Conservation (phyloP, 352 stramenopile species). For the Blastocystis sp. region DNA sequence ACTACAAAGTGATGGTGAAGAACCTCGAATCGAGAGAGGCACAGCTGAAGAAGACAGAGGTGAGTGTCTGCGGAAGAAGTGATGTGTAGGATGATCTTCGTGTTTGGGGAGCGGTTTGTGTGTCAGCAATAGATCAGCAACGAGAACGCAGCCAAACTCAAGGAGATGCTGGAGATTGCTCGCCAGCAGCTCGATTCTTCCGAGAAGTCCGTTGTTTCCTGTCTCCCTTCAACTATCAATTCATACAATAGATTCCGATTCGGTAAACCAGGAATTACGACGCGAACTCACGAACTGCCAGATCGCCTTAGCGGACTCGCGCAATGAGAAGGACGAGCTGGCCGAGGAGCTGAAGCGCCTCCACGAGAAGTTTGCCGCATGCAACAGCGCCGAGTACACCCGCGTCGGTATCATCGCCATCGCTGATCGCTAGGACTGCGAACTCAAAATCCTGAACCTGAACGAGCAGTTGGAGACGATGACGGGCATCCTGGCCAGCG, state of each 20-base stretch:
- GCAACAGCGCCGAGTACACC: slow-evolving; percentile 39
- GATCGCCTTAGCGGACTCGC: slow-evolving; percentile 45
- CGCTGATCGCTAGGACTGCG: slow-evolving; percentile 21
- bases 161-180: background rate
- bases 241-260: slow-evolving; percentile 4
- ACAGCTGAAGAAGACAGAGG: slow-evolving; percentile 49
- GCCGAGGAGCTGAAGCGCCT: slow-evolving; percentile 25
- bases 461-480: slow-evolving; percentile 54
- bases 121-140: slow-evolving; percentile 13
- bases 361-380: slow-evolving; percentile 40
- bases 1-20: slow-evolving; percentile 36
- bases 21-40: slow-evolving; percentile 51
- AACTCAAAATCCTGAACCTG: slow-evolving; percentile 26
- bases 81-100: slow-evolving; percentile 34
- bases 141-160: slow-evolving; percentile 1
- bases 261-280: slow-evolving; percentile 42
- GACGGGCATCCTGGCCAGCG: slow-evolving; percentile 11
- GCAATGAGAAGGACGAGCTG: slow-evolving; percentile 53
- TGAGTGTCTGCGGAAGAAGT: background rate
- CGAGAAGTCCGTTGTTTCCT: slow-evolving; percentile 55
- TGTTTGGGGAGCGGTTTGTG: background rate
- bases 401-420: background rate
- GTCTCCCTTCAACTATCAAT: background rate
- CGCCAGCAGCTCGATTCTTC: slow-evolving; percentile 8
- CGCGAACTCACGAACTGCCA: slow-evolving; percentile 38